Conservation (phyloP, 768 basidiomycete genomes). For the Termitomyces sp. region DNA sequence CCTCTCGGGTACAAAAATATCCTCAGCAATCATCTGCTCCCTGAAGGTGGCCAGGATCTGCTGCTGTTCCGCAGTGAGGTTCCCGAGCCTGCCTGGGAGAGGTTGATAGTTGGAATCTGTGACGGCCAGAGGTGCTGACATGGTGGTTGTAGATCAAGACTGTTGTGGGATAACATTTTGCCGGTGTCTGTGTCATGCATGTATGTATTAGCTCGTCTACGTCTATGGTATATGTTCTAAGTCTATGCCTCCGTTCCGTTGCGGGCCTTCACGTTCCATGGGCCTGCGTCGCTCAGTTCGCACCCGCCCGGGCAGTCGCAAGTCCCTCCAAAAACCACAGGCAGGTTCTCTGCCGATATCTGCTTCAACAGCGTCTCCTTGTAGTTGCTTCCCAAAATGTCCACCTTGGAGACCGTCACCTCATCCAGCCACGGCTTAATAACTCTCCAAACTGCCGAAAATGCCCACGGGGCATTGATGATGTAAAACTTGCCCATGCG, state of each 20-base stretch:
- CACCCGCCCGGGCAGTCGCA: constrained; percentile 80
- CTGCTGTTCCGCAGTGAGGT: constrained; percentile 56
- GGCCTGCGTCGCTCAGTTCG: constrained; percentile 83
- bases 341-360: constrained; percentile 80
- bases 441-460: constrained; percentile 80
- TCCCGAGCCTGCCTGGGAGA: constrained; percentile 71
- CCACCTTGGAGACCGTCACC: constrained; percentile 93
- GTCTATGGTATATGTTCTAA: neutral
- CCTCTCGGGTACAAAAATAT: constrained; percentile 51
- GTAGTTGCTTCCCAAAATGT: constrained; percentile 73
- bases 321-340: constrained; percentile 76
- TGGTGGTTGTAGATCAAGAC: constrained; percentile 8
- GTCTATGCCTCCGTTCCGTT: neutral
- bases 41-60: constrained; percentile 63
- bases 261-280: constrained; percentile 57
- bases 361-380: constrained; percentile 73
- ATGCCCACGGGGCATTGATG: constrained; percentile 94
- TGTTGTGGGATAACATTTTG: neutral
- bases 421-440: constrained; percentile 94
- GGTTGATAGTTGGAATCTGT: constrained; percentile 62
- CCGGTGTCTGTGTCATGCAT: neutral
- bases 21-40: constrained; percentile 55
- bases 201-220: neutral
- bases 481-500: constrained; percentile 99
- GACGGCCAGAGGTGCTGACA: constrained; percentile 35